phyloP scores from a whole-genome alignment of 73 alveolate species.

The Effrenium voratum region DNA sequence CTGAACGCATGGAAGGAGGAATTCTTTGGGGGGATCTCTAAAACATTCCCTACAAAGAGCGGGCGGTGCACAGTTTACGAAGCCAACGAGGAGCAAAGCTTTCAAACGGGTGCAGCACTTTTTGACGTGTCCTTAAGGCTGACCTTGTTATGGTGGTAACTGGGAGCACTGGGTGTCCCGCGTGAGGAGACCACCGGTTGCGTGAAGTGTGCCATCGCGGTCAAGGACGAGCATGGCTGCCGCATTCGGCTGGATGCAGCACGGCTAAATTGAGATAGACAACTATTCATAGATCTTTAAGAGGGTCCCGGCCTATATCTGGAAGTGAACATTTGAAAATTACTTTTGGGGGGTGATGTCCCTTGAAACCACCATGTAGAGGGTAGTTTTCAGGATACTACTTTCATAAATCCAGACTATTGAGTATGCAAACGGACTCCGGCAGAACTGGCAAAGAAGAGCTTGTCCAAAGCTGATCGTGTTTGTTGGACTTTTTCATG shows the following conservation, averaged over 20 bases:
- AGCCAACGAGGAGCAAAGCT: too few species aligned
- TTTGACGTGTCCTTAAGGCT: too few species aligned
- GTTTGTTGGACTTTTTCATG: too few species aligned
- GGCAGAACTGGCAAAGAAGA: neutral
- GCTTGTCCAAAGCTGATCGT: too few species aligned
- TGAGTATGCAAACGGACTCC: neutral
- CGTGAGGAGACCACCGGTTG: neutral
- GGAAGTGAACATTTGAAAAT: neutral
- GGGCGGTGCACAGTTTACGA: too few species aligned
- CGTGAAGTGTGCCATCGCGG: conserved; percentile 36
- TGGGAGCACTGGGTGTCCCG: too few species aligned
- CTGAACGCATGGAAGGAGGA: too few species aligned
- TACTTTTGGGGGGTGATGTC: neutral
- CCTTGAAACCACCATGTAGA: neutral
- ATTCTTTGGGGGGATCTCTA: too few species aligned
- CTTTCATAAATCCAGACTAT: neutral
- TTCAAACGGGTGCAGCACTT: too few species aligned
- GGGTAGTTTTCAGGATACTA: neutral
- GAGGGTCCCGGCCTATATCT: neutral
- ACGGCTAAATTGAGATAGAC: neutral
- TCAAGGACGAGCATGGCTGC: conserved; percentile 17
- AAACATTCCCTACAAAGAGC: too few species aligned
- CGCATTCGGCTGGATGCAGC: conserved; percentile 19
- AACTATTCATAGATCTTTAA: neutral
- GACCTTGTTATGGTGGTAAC: too few species aligned